Base-by-base conservation (phyloP, 129 eudicot genomes). In the Lactuca saligna region DNA sequence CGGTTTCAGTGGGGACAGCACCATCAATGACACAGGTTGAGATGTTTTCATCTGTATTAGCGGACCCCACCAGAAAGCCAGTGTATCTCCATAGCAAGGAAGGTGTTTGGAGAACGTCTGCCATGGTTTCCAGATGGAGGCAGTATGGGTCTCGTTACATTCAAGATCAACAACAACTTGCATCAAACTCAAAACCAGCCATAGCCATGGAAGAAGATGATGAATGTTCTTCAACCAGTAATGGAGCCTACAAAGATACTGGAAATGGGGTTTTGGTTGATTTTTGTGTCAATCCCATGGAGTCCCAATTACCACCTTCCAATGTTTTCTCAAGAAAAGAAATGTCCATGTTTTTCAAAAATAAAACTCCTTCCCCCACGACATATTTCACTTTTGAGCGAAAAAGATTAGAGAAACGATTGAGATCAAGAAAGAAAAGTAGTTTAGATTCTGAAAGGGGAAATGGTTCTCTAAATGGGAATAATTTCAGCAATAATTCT, bases 111-210 rank as follows among this genome's bases (percentile, higher is more conserved):
- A 87, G 99, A 77, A 87, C 93, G 8, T 85, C 97, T 2, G 87
- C 97, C 38, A 81, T 93, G 95, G 84, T 93, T 42, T 89, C 97
- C 44, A 85, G 99, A 75, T 93, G 99, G 99, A 81, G 95, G 61
- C 97, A 87, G 65, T 82, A 79, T 49, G 57, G 80, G 75, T 58
- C 81, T 68, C 88, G 88, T 74, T 80, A 61, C 32, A 57, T 34
- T 59, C 57, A 34, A 63, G 66, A 70, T 38, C 83, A 42, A 75
- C 35, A 39, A 14, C 64, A 57, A 2, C 9, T 57, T 50, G 61
- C 87, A 9, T 50, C 74, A 42, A 75, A 64, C 11, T 64, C 56
- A 29, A 61, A 68, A 37, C 75, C 58, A 61, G 84, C 20, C 33
- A 64, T 39, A 41, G 49, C 64, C 7, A 70, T 75, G 31, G 74